phyloP scores from a whole-genome alignment of 2,329 filamentous ascomycete species.

The Talaromyces marneffei region DNA sequence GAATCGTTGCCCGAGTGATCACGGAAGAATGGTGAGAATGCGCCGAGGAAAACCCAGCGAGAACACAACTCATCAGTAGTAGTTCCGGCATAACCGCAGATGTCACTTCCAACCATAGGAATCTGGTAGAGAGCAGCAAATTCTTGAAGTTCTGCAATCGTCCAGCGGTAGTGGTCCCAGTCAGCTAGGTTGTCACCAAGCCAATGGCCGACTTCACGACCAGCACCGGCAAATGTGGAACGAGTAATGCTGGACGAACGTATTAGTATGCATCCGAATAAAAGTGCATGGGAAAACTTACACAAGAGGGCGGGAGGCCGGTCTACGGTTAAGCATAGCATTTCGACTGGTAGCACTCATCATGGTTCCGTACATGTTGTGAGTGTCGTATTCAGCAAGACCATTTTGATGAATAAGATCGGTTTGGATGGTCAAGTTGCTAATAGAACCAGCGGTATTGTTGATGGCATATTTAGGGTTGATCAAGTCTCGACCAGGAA shows the following conservation, averaged over 20 bases:
- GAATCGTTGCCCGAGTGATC: conserved; percentile 58
- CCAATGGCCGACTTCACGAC: conserved; percentile 54
- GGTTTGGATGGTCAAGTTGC: conserved; percentile 59
- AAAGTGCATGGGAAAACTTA: background rate
- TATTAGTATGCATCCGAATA: background rate
- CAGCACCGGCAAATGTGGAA: conserved; percentile 68
- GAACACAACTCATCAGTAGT: conserved; percentile 65
- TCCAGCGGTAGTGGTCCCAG: conserved; percentile 56
- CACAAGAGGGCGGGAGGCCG: conserved; percentile 59
- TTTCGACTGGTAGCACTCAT: conserved; percentile 62
- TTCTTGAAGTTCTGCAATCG: conserved; percentile 54
- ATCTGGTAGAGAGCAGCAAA: conserved; percentile 63
- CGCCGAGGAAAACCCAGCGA: conserved; percentile 68
- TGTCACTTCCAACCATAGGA: conserved; percentile 64
- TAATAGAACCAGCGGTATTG: conserved; percentile 51
- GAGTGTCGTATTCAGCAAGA: conserved; percentile 64
- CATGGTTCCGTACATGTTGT: conserved; percentile 72
- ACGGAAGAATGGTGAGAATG: conserved; percentile 70
- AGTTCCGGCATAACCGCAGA: conserved; percentile 68
- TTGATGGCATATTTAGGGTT: conserved; percentile 60
- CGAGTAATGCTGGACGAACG: conserved; percentile 55
- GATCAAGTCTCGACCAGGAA: conserved; percentile 59
- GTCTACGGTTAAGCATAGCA: conserved; percentile 62
- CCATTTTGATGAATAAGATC: conserved; percentile 62
- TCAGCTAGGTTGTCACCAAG: conserved; percentile 56